Evolutionary conservation across 176 grass and related monocot species (phyloP), one percentile per base, ranked within the genome.

Genomic region (Carex pumila): DNA sequence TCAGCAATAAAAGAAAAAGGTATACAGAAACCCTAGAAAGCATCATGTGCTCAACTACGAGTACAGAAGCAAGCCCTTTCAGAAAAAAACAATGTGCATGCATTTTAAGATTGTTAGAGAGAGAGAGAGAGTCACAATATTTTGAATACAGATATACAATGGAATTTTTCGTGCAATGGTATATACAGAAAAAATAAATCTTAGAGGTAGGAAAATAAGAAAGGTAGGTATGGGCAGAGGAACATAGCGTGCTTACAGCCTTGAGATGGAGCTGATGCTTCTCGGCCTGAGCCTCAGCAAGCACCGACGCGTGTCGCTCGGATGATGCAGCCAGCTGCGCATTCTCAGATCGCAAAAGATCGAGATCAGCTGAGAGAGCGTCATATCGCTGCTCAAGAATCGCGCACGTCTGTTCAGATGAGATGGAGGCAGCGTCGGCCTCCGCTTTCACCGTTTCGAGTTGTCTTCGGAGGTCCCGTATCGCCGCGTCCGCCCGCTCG

Each of bases 181-280:
- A 39, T 2, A 71, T 45, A 45, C 15, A 71, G 32, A 30, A 70
- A 30, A 30, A 36, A 21, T 5, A 61, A 79, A 64, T 61, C 37
- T 0, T 39, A 18, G 15, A 15, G 13, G 45, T 14, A 75, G 29
- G 34, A 64, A 21, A 12, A 9, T n/a, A 47, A 71, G 64, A 10
- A 9, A 47, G 86, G 37, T 52, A 90, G 30, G 39, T 71, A 14
- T 15, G 50, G 36, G 2, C 2, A 34, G 50, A 85, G 34, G 17
- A 45, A 83, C 39, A 76, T 11, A 89, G 41, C 21, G 67, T 70
- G 11, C 89, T 78, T 92, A 99, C 96, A 2, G 85, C 87, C 84
- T 94, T 89, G 80, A 99, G 84, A 87, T 91, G 93, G 69, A 99
- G 96, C 61, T 99, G 93, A 17, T 99, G 91, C 91, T 94, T 93